Conservation (phyloP, 495 filamentous ascomycete genomes). For the Penicillium tannophilum region DNA sequence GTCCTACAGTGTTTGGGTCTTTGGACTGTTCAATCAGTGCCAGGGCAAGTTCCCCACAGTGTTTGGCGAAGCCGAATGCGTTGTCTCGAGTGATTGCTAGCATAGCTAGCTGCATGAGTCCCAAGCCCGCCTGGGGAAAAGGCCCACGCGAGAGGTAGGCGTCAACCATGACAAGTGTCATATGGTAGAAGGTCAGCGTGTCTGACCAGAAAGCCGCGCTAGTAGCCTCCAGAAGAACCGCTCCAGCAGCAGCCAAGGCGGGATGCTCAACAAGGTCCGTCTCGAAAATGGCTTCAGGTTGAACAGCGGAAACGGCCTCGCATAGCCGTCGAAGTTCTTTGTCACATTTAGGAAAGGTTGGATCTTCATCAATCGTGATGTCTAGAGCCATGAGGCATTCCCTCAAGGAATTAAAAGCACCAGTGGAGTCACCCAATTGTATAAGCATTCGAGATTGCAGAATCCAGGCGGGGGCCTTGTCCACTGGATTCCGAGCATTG, state of each 20-base stretch:
- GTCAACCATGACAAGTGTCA: slow-evolving; percentile 66
- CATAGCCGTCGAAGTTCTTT: slow-evolving; percentile 8
- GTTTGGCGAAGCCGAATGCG: slow-evolving; percentile 61
- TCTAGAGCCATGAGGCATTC: slow-evolving; percentile 3
- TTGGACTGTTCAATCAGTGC: slow-evolving; percentile 8
- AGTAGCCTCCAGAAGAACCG: slow-evolving; percentile 70
- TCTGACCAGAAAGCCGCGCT: slow-evolving; percentile 78
- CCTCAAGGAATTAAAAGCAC: slow-evolving; percentile 8
- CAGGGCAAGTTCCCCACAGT: slow-evolving; percentile 9
- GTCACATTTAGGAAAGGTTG: slow-evolving; percentile 7
- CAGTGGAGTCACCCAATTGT: slow-evolving; percentile 10
- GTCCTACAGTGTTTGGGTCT: background rate
- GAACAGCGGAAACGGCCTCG: slow-evolving; percentile 8
- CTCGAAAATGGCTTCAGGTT: background rate
- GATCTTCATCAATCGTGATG: slow-evolving; percentile 4
- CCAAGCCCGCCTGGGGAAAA: slow-evolving; percentile 8
- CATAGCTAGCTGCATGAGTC: slow-evolving; percentile 63
- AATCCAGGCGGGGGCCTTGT: slow-evolving; percentile 13
- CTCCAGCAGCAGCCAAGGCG: slow-evolving; percentile 49
- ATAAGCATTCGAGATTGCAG: slow-evolving; percentile 13
- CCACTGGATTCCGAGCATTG: slow-evolving; percentile 13
- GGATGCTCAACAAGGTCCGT: slow-evolving; percentile 46
- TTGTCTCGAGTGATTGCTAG: slow-evolving; percentile 71
- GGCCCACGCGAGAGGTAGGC: slow-evolving; percentile 45
- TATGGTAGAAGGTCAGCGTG: slow-evolving; percentile 68